phyloP scores from a whole-genome alignment of 441 rosid genomes.

The Syzygium syzygioides region DNA sequence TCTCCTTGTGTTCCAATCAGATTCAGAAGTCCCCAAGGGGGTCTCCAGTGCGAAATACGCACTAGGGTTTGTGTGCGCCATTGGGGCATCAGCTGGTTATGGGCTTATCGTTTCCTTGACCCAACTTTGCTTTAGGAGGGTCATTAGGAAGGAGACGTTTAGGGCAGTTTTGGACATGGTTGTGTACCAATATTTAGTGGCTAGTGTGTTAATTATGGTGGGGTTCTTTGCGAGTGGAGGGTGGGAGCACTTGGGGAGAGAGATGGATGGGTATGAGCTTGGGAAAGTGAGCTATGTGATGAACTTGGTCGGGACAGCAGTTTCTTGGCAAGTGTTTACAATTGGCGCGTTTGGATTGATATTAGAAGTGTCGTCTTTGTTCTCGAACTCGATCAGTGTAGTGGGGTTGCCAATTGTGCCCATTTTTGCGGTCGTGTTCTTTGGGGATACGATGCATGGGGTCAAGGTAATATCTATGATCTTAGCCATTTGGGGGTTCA shows the following conservation, averaged over 20 bases:
- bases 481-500: neutral
- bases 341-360: neutral
- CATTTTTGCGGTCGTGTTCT: neutral
- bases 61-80: neutral
- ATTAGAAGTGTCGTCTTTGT: neutral
- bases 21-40: neutral
- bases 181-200: neutral
- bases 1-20: slow-evolving; percentile 4
- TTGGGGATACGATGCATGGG: neutral
- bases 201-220: neutral
- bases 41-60: neutral
- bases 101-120: neutral
- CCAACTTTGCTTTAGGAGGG: neutral
- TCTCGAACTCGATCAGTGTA: neutral
- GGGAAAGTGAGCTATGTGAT: neutral
- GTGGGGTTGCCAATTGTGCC: neutral
- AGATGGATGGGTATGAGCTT: neutral
- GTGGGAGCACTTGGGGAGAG: neutral
- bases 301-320: neutral
- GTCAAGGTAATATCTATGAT: neutral
- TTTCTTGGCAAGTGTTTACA: neutral
- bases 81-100: neutral
- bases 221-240: neutral
- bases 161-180: neutral
- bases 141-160: neutral